Conservation (phyloP, 768 basidiomycete genomes). For the Lentinula aciculospora region DNA sequence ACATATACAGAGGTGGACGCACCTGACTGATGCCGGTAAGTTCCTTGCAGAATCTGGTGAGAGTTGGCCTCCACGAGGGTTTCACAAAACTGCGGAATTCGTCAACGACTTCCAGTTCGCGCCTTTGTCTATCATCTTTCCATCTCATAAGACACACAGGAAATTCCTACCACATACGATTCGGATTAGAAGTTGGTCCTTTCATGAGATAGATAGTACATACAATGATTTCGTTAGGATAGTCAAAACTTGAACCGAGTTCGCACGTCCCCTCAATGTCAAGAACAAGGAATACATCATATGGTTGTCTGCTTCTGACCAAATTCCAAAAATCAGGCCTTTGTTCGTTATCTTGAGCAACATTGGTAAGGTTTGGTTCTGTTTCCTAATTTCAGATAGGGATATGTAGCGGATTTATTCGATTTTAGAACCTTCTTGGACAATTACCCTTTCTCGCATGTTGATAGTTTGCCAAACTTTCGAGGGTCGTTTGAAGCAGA, state of each 20-base stretch:
- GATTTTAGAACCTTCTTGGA: neutral
- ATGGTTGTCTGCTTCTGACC: constrained; percentile 17
- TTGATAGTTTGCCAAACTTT: neutral
- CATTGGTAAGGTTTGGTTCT: neutral
- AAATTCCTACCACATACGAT: constrained; percentile 62
- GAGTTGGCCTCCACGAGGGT: constrained; percentile 79
- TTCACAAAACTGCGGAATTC: constrained; percentile 87
- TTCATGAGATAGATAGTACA: constrained; percentile 22
- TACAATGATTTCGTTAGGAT: constrained; percentile 95
- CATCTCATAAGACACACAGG: constrained; percentile 87
- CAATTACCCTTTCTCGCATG: neutral
- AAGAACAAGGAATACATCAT: constrained; percentile 79
- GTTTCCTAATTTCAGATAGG: neutral
- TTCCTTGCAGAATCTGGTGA: constrained; percentile 79
- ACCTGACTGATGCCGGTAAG: constrained; percentile 95
- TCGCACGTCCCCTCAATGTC: constrained; percentile 88
- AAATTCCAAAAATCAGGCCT: neutral
- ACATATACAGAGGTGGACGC: neutral
- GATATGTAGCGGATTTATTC: neutral
- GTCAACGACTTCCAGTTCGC: constrained; percentile 59
- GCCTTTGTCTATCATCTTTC: constrained; percentile 54
- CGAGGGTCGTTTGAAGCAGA: neutral
- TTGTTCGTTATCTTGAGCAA: neutral
- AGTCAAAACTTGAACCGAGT: constrained; percentile 64
- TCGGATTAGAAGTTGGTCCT: neutral